A percentile compares a stretch with the other conserved stretches of the same genome.
phyloP scores from a whole-genome alignment of 129 eudicot genomes.

The Centella asiatica region DNA sequence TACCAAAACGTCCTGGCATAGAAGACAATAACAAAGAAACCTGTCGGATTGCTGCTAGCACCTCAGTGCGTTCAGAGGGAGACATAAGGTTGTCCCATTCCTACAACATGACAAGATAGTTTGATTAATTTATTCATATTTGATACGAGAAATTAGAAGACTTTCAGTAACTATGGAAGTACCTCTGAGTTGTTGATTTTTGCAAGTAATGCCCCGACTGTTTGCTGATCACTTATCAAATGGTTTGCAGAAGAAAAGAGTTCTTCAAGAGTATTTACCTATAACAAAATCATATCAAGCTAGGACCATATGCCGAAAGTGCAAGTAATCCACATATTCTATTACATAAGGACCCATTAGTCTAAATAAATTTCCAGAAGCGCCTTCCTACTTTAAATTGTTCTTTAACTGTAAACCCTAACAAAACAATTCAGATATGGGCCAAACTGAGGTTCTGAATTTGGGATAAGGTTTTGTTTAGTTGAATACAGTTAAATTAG shows the following conservation, averaged over 20 bases:
- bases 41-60: constrained; percentile 58
- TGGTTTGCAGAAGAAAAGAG: constrained; percentile 40
- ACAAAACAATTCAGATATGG: too few species aligned
- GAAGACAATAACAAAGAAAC: constrained; percentile 48
- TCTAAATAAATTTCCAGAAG: too few species aligned
- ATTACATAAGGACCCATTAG: not conserved
- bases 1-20: constrained; percentile 35
- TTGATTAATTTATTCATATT: not conserved
- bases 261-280: constrained; percentile 87
- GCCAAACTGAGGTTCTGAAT: too few species aligned
- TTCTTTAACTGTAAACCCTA: too few species aligned
- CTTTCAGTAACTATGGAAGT: constrained; percentile 15
- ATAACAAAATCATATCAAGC: constrained; percentile 13
- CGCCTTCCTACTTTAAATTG: too few species aligned
- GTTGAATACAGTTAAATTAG: too few species aligned
- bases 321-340: not conserved
- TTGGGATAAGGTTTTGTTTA: too few species aligned
- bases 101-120: constrained; percentile 29
- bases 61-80: constrained; percentile 60
- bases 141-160: not conserved
- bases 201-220: constrained; percentile 45
- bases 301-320: constrained; percentile 13
- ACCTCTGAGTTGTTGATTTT: constrained; percentile 74
- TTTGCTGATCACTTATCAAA: constrained; percentile 41
- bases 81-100: constrained; percentile 75